Evolutionary conservation across 164 flowering plant species (phyloP), one percentile per base, ranked within the genome.

Genomic region (Umbilicus rupestris): DNA sequence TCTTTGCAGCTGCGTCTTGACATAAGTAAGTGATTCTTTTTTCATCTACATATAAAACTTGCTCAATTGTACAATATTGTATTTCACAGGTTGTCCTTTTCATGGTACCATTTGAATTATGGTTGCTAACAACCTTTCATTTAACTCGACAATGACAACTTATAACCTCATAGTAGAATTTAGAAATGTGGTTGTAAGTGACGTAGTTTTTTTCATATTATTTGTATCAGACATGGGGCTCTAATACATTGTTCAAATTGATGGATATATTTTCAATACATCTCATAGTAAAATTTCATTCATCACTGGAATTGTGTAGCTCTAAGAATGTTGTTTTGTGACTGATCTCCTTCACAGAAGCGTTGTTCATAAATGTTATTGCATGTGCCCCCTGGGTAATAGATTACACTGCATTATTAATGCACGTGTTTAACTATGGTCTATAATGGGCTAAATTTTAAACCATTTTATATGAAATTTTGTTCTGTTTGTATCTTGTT

Each of bases 1-100:
- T 80, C 96, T 30, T 72, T 89, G 74, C 95, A 86, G 81, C 93
- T 91, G 31, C 99, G 99, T 29, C 91, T 94, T 71, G 97, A 94
- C 80, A 94, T 94, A 74, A 80, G 99, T 91, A 89, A 77, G 70
- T n/a, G 24, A 17, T 65, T 59, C 8, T 45, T 39, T 10, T 42
- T 62, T 52, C 20, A 39, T 63, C 2, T 20, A 22, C 9, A 20
- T 19, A 2, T 26, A 9, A 52, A 52, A 9, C 1, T 24, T 22
- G 10, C 58, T 41, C 44, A 9, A 2, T 41, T 41, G 7, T 5
- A 41, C 44, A 41, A 14, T 41, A 9, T 14, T 41, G 44, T 41
- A 9, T 41, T 41, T 7, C 37, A 35, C 44, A 10, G 2, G 44
- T 41, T 41, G 37, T 1, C 37, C 0, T 35, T 35, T 35, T 35